Evolutionary conservation across 768 basidiomycete species (phyloP), one percentile per base, ranked within the genome.

Genomic region (Pleurotus cornucopiae): DNA sequence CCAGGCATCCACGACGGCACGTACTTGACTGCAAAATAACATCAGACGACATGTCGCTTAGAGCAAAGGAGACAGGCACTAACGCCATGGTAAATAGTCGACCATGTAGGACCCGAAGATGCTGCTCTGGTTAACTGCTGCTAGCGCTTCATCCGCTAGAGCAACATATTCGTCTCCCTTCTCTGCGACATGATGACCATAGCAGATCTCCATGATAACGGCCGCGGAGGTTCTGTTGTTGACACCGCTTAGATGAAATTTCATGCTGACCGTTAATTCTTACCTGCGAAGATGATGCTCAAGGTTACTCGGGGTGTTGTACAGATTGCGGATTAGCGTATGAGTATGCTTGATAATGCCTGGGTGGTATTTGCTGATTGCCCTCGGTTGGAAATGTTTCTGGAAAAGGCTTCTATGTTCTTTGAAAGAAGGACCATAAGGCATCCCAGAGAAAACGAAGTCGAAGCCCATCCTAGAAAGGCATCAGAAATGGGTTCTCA

Each of bases 1-100:
- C 79, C 78, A 3, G 79, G 80, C 46, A 79, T 62, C 79, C 79
- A 79, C 13, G 69, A 62, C 1, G 80, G 80, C 38, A 81, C 63
- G 53, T 77, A 63, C 41, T 70, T 70, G 57, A 81, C 69, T 73
- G 52, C 12, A 21, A 6, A 14, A n/a, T 9, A 44, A 37, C 1
- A 59, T 55, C 6, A 55, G 41, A 44, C 46, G 46, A 57, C 53
- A 13, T 46, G 38, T 9, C 54, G 56, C 7, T 49, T 53, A 30
- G 38, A 48, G 44, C 26, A 26, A 16, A 59, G 46, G 49, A 45
- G 34, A 18, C n/a, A 18, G 43, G 25, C 1, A 39, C 54, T 45
- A 45, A 55, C 11, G 37, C 14, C 45, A 21, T 11, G 47, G 47
- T 20, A 57, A 49, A 21, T 59, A 55, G 44, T 67, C 66, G 12